phyloP scores from a whole-genome alignment of 1,139 yeast species.

The Geotrichum klebahnii region DNA sequence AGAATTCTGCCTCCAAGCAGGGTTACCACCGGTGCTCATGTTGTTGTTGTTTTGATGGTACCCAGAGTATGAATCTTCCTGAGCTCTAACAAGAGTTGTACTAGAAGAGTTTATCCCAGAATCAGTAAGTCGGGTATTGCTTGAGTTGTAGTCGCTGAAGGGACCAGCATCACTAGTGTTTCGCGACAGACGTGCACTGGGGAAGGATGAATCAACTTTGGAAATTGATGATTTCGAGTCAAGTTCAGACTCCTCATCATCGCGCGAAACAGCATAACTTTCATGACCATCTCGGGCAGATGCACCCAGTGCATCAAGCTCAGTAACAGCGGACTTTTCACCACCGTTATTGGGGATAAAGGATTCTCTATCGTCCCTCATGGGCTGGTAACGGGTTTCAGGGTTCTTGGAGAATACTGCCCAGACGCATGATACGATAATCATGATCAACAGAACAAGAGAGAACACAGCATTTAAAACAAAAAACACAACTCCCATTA shows the following conservation, averaged over 20 bases:
- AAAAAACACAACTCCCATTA: conserved; percentile 90
- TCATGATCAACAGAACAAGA: conserved; percentile 71
- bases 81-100: background rate
- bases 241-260: conserved; percentile 14
- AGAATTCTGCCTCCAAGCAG: background rate
- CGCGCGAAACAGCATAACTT: background rate
- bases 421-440: conserved; percentile 79
- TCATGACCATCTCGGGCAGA: conserved; percentile 59
- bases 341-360: conserved; percentile 58
- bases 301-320: conserved; percentile 82
- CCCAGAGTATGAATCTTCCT: conserved; percentile 1
- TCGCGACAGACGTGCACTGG: conserved; percentile 5
- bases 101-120: background rate
- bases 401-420: conserved; percentile 88
- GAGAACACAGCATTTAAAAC: conserved; percentile 88
- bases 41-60: conserved; percentile 1
- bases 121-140: background rate
- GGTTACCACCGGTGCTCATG: too few species aligned
- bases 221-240: background rate
- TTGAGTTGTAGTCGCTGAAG: background rate
- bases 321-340: conserved; percentile 55
- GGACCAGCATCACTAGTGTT: background rate
- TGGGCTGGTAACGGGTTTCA: conserved; percentile 91
- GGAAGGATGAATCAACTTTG: background rate
- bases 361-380: conserved; percentile 93